These are phyloP conservation scores for Lanmaoa rubissima DNA, from an alignment of 768 basidiomycete species.

Conservation along the genomic window DNA sequence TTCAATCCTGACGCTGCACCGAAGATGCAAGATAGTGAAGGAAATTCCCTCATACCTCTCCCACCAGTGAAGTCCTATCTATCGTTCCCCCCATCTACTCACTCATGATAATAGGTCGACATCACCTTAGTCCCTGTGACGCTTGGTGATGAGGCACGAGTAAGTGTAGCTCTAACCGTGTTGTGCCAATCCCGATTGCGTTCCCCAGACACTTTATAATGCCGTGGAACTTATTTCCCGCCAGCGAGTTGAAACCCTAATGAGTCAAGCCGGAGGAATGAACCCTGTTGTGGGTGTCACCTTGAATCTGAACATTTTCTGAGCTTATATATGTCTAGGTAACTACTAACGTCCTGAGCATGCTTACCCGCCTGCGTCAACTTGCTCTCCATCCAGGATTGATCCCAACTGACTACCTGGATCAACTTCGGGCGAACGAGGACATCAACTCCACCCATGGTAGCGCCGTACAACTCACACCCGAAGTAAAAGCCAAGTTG, in stretches of 20 bases:
- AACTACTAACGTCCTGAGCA: constrained; percentile 68
- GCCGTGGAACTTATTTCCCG: constrained; percentile 62
- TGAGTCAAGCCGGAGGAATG: constrained; percentile 40
- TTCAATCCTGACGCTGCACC: constrained; percentile 17
- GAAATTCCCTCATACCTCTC: constrained; percentile 69
- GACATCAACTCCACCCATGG: constrained; percentile 23
- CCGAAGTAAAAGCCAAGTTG: constrained; percentile 53
- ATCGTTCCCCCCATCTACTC: not conserved
- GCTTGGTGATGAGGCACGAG: constrained; percentile 62
- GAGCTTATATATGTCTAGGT: constrained; percentile 39
- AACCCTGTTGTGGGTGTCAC: constrained; percentile 39
- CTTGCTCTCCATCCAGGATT: constrained; percentile 77
- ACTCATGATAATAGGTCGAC: constrained; percentile 53
- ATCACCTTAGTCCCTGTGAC: constrained; percentile 72
- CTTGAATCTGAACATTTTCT: not conserved
- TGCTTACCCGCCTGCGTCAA: constrained; percentile 87
- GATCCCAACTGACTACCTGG: constrained; percentile 67
- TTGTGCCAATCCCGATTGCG: not conserved
- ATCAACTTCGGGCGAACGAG: constrained; percentile 46
- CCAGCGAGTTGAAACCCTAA: constrained; percentile 56
- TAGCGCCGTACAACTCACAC: constrained; percentile 42
- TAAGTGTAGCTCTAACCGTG: constrained; percentile 30
- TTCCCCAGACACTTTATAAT: constrained; percentile 59
- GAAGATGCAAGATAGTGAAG: constrained; percentile 82
- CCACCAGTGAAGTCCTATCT: constrained; percentile 51